These are phyloP conservation scores for Phycomyces nitens DNA, from an alignment of 192 early-diverging fungal species.

Conservation along the genomic window DNA sequence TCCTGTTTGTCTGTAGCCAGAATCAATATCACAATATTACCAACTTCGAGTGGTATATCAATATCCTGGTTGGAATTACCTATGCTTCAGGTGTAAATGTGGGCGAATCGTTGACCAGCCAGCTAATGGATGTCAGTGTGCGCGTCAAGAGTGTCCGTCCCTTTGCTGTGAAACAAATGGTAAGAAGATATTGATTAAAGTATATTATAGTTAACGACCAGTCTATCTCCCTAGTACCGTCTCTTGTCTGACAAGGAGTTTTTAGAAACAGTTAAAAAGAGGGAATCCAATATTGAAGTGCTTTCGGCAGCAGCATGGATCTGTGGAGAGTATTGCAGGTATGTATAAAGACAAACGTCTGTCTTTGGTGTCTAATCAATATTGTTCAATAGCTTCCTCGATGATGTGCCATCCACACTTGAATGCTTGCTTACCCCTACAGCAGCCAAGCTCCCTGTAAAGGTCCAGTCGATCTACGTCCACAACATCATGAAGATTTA, in stretches of 20 bases:
- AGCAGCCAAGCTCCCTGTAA: conserved; percentile 48
- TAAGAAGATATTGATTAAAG: conserved; percentile 23
- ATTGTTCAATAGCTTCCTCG: conserved; percentile 29
- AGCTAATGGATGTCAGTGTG: conserved; percentile 87
- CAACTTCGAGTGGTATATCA: conserved; percentile 96
- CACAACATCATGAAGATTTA: conserved; percentile 72
- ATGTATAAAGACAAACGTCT: conserved; percentile 28
- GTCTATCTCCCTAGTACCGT: conserved; percentile 44
- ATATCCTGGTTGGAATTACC: conserved; percentile 74
- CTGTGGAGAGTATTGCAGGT: conserved; percentile 80
- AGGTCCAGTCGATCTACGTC: conserved; percentile 65
- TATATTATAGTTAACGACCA: not conserved
- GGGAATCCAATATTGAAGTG: conserved; percentile 67
- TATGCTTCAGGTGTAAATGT: conserved; percentile 75
- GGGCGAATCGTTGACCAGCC: conserved; percentile 61
- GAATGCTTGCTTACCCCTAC: conserved; percentile 39
- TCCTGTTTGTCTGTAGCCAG: conserved; percentile 78
- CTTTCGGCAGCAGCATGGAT: conserved; percentile 90
- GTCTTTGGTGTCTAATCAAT: conserved; percentile 16
- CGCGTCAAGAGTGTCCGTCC: conserved; percentile 82
- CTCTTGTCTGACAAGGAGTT: conserved; percentile 65
- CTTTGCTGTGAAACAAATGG: conserved; percentile 74
- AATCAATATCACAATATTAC: conserved; percentile 81
- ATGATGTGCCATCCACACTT: conserved; percentile 37
- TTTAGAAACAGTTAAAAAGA: conserved; percentile 52